Evolutionary conservation across 192 early-diverging fungal species (phyloP), one percentile per base, ranked within the genome.

Genomic region (Rhizophagus prolifer): DNA sequence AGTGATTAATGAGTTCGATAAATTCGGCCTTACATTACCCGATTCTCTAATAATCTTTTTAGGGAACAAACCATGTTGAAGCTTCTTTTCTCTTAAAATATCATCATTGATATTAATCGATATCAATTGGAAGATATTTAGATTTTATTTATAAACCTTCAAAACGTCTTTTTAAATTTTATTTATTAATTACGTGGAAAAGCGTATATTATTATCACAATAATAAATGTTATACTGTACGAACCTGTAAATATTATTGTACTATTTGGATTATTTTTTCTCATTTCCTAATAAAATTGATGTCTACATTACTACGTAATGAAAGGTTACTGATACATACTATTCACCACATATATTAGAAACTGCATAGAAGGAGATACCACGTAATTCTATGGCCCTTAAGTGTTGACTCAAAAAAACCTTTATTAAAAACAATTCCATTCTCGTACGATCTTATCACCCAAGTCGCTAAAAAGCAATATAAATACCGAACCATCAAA

Each of bases 311-410:
- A n/a, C 81, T 84, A 14, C 79, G 76, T 9, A 87, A 71, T 38
- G 80, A 82, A 88, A 2, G 91, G 91, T n/a, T 87, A 81, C n/a
- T 81, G 81, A 21, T 74, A 36, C 68, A 54, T 85, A 91, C 94
- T 94, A 96, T 90, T 96, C 95, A 25, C 92, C 92, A 79, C 89
- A 86, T 71, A 96, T 95, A 79, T 91, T 94, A 25, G 93, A 91
- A 81, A 92, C 84, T 70, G 94, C 84, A 64, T 92, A 88, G 26
- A 94, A 87, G 26, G 90, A 90, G 8, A 90, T 84, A 21, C 79
- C 75, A 13, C 85, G 77, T 41, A 92, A 82, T 9, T 89, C 91
- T 70, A 87, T 80, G 8, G 86, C 80, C 26, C 79, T 78, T 14
- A 91, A 67, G 31, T 88, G 85, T 46, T 90, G 78, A 9, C 86